Evolutionary conservation across 2,329 filamentous ascomycete species (phyloP).

Genomic region (Exophiala oligosperma): DNA sequence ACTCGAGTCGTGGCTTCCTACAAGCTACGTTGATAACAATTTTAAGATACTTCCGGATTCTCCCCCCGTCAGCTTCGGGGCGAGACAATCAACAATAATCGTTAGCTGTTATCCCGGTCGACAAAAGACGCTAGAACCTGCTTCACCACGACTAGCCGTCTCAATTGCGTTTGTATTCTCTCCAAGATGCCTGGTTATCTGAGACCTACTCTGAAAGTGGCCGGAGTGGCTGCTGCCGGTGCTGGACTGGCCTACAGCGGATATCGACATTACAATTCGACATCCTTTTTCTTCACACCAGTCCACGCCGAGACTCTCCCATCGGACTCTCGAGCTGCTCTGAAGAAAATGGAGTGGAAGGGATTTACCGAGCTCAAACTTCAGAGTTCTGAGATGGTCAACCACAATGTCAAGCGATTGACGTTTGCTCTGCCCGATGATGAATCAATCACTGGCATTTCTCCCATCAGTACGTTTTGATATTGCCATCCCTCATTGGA

Average conservation of each 20-base stretch:
- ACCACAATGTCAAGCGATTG: slow-evolving; percentile 60
- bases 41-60: too few relatives aligned
- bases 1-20: not conserved
- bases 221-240: slow-evolving; percentile 14
- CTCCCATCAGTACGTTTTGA: slow-evolving; percentile 26
- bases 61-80: too few relatives aligned
- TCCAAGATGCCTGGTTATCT: slow-evolving; percentile 17
- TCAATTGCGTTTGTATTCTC: too few relatives aligned
- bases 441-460: slow-evolving; percentile 50
- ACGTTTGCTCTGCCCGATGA: slow-evolving; percentile 56
- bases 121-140: too few relatives aligned
- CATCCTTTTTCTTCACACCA: slow-evolving; percentile 19
- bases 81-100: too few relatives aligned
- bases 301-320: slow-evolving; percentile 29
- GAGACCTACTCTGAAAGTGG: slow-evolving; percentile 17
- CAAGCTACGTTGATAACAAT: too few relatives aligned
- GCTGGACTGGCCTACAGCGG: slow-evolving; percentile 21
- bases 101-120: too few relatives aligned
- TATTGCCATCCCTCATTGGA: not conserved
- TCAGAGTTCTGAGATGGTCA: slow-evolving; percentile 54
- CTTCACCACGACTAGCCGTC: too few relatives aligned
- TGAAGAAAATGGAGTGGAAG: slow-evolving; percentile 31
- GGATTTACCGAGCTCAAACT: slow-evolving; percentile 51
- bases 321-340: slow-evolving; percentile 27
- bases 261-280: slow-evolving; percentile 22